Percentiles rank a stretch among this genome's conserved stretches.
These are phyloP conservation scores for Amanita rubescens DNA, from an alignment of 768 basidiomycete genomes.

Conservation along the genomic window DNA sequence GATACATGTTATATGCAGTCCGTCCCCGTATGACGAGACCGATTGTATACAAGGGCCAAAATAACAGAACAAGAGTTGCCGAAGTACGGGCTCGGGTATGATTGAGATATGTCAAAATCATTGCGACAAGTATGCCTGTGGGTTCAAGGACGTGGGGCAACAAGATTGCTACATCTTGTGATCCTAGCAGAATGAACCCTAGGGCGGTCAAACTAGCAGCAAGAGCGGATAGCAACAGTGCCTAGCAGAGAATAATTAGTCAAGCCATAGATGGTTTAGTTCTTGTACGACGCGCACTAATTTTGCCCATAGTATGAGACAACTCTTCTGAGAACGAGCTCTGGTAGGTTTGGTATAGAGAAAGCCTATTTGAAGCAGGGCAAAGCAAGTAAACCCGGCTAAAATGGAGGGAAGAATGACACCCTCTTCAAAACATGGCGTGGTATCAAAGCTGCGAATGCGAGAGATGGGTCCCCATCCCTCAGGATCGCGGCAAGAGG, in stretches of 20 bases:
- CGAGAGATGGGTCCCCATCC: constrained; percentile 61
- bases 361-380: constrained; percentile 28
- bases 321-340: constrained; percentile 38
- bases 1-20: constrained; percentile 33
- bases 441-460: constrained; percentile 62
- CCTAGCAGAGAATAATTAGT: constrained; percentile 24
- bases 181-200: constrained; percentile 27
- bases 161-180: constrained; percentile 34
- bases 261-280: neutral
- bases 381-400: constrained; percentile 34
- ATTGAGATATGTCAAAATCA: constrained; percentile 53
- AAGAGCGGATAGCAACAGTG: constrained; percentile 39
- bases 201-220: constrained; percentile 38
- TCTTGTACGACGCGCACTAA: constrained; percentile 40
- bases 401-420: constrained; percentile 50
- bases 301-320: constrained; percentile 50
- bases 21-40: constrained; percentile 51
- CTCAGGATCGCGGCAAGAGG: constrained; percentile 46
- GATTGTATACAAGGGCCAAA: constrained; percentile 67
- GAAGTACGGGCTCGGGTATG: constrained; percentile 66
- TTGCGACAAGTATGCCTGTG: constrained; percentile 38
- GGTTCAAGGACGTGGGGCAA: constrained; percentile 54
- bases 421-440: constrained; percentile 78
- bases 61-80: constrained; percentile 66
- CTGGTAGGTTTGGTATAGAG: constrained; percentile 19